A percentile compares a stretch with the other conserved stretches of the same genome.
Evolutionary conservation across 352 stramenopile species (phyloP).

Genomic region (Pythium chondricola): DNA sequence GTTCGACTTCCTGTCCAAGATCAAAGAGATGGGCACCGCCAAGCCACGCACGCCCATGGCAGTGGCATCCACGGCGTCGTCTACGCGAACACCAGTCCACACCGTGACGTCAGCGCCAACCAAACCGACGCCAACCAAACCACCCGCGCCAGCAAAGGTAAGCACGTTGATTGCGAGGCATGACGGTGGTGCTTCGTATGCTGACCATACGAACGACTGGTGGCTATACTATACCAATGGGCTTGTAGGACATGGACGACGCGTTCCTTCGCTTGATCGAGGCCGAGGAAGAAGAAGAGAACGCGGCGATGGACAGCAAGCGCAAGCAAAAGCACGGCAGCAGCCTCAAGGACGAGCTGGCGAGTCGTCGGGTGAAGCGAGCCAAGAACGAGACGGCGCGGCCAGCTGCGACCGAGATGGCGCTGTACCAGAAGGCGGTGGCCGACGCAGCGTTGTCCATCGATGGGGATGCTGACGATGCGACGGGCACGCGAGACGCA

Average conservation of each 20-base stretch:
- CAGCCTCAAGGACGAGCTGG: slow-evolving; percentile 38
- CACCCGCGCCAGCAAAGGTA: slow-evolving; percentile 4
- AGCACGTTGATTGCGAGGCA: too few species aligned
- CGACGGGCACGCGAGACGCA: too few species aligned
- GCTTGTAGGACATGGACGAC: slow-evolving; percentile 54
- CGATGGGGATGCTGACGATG: neutral
- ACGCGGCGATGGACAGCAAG: slow-evolving; percentile 35
- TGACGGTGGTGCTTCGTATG: too few species aligned
- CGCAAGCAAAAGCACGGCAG: slow-evolving; percentile 44
- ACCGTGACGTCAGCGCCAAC: neutral
- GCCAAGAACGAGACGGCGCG: slow-evolving; percentile 14
- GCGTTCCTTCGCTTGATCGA: slow-evolving; percentile 71
- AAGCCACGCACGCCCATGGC: slow-evolving; percentile 19
- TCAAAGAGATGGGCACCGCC: slow-evolving; percentile 28
- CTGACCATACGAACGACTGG: too few species aligned
- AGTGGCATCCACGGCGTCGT: slow-evolving; percentile 1
- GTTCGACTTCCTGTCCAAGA: slow-evolving; percentile 86
- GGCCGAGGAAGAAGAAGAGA: slow-evolving; percentile 60
- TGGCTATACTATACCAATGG: too few species aligned
- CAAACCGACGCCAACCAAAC: neutral
- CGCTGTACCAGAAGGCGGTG: neutral
- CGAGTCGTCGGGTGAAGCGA: slow-evolving; percentile 35
- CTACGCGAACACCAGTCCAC: slow-evolving; percentile 1
- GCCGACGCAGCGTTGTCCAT: neutral
- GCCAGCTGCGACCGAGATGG: neutral